Percentiles rank a stretch among this genome's conserved stretches.
Evolutionary conservation across 768 basidiomycete genomes (phyloP).

Genomic region (Boletus bicolor): DNA sequence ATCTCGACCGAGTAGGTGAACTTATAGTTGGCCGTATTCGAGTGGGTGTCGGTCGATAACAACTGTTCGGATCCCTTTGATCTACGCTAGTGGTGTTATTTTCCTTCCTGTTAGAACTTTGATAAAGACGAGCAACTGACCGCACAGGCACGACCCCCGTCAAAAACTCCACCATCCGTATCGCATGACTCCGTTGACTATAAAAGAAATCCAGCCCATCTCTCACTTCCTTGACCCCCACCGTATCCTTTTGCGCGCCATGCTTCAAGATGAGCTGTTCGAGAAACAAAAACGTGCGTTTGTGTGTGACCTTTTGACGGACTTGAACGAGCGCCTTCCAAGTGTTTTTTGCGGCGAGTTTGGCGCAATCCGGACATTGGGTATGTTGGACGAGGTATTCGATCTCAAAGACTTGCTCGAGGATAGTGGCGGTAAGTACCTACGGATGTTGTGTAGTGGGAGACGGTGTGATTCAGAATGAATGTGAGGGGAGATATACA

Average conservation of each 20-base stretch:
- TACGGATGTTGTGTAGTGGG: conserved; percentile 29
- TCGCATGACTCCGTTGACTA: conserved; percentile 81
- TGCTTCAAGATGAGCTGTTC: conserved; percentile 98
- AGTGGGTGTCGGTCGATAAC: conserved; percentile 88
- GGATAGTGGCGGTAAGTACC: conserved; percentile 91
- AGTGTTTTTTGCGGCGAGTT: conserved; percentile 95
- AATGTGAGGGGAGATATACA: too few relatives aligned
- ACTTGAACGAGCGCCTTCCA: conserved; percentile 99
- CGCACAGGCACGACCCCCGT: conserved; percentile 81
- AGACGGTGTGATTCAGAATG: not conserved
- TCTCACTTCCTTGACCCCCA: conserved; percentile 85
- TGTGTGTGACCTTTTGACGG: conserved; percentile 98
- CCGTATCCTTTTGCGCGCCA: conserved; percentile 94
- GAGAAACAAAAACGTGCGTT: conserved; percentile 95
- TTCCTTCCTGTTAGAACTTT: not conserved
- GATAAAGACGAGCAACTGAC: conserved; percentile 43
- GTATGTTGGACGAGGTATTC: conserved; percentile 93
- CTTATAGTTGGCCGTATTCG: conserved; percentile 92
- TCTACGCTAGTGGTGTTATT: conserved; percentile 36
- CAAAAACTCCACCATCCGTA: conserved; percentile 97
- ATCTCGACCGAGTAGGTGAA: conserved; percentile 98
- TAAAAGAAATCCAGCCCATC: conserved; percentile 99
- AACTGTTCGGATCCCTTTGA: conserved; percentile 94
- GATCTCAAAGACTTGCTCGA: conserved; percentile 97
- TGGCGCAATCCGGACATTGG: conserved; percentile 93